These are phyloP conservation scores for Papiliotrema flavescens DNA, from an alignment of 1,284 basidiomycete species.

Conservation along the genomic window DNA sequence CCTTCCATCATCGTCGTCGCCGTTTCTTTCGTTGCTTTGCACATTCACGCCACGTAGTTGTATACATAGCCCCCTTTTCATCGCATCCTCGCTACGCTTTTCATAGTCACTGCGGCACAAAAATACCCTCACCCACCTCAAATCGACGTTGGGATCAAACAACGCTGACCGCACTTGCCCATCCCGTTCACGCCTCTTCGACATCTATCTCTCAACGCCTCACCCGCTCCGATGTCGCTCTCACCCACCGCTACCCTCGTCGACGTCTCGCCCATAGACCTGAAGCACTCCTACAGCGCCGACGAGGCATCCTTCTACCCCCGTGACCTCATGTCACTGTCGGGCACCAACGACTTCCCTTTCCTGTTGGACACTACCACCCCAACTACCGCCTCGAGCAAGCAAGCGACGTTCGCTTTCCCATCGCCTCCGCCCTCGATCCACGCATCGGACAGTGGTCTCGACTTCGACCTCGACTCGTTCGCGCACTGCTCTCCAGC, in stretches of 20 bases:
- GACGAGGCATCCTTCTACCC: background rate
- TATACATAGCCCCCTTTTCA: too few relatives aligned
- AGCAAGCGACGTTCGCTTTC: conserved; percentile 10
- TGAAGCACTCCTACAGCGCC: background rate
- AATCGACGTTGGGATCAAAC: too few relatives aligned
- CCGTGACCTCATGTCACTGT: background rate
- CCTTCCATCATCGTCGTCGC: background rate
- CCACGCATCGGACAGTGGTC: conserved; percentile 14
- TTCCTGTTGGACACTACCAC: conserved; percentile 1
- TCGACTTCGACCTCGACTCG: conserved; percentile 31
- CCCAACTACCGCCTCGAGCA: too few relatives aligned
- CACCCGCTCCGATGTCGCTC: background rate
- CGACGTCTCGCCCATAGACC: background rate
- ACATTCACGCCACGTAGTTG: too few relatives aligned
- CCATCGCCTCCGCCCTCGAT: conserved; percentile 34
- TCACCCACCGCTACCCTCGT: background rate
- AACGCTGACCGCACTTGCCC: background rate
- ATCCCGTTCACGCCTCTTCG: background rate
- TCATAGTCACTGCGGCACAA: too few relatives aligned
- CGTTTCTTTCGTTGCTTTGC: too few relatives aligned
- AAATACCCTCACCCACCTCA: too few relatives aligned
- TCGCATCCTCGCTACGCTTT: too few relatives aligned
- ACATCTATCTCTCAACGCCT: background rate
- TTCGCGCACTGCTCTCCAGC: conserved; percentile 19
- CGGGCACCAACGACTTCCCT: background rate